A percentile compares a stretch with the other conserved stretches of the same genome.
phyloP scores from a whole-genome alignment of 2,329 filamentous ascomycete genomes.

The Hirsutella minnesotensis region DNA sequence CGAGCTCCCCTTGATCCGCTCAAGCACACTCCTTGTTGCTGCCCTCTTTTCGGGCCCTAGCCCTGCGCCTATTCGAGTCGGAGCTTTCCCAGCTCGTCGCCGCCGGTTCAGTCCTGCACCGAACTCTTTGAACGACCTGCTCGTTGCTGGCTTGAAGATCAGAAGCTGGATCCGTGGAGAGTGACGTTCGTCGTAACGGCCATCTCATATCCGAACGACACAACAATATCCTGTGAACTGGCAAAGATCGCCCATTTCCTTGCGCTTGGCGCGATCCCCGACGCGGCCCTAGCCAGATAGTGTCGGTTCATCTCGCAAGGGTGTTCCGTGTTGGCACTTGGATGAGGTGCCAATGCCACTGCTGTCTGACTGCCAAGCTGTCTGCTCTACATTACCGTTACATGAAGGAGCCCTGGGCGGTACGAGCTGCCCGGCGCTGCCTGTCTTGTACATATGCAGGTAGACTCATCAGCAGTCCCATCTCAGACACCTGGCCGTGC shows the following conservation, averaged over 20 bases:
- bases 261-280: conserved; percentile 7
- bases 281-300: conserved; percentile 4
- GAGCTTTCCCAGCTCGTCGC: no score
- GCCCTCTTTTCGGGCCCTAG: background rate
- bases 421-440: background rate
- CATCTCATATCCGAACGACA: background rate
- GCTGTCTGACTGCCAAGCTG: background rate
- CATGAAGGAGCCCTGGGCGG: background rate
- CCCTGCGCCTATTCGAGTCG: no score
- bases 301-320: conserved; percentile 1
- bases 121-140: no score
- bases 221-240: background rate
- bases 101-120: no score
- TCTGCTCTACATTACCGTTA: background rate
- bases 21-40: background rate
- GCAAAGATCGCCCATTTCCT: background rate
- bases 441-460: background rate
- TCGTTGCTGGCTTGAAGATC: no score
- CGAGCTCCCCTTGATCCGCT: no score
- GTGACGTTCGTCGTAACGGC: background rate
- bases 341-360: background rate
- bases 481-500: conserved; percentile 2
- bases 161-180: background rate
- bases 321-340: background rate
- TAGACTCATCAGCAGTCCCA: background rate